These are phyloP conservation scores for Cucurbita maxima DNA, from an alignment of 306 rosid species.

Conservation along the genomic window DNA sequence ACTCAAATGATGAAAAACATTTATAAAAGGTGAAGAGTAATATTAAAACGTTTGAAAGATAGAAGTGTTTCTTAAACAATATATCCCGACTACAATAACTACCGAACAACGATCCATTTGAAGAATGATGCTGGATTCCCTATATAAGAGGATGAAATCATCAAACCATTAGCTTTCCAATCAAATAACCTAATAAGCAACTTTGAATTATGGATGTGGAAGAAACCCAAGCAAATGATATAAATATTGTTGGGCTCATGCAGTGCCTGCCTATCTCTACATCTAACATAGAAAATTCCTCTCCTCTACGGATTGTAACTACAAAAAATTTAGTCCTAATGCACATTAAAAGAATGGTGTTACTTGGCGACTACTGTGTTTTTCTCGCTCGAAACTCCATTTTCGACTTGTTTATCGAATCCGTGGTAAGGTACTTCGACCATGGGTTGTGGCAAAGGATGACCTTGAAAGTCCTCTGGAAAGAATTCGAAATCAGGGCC, in stretches of 20 bases:
- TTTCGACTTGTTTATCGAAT: constrained; percentile 55
- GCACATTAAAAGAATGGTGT: not conserved
- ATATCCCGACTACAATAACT: no score
- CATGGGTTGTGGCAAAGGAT: constrained; percentile 71
- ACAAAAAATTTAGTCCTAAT: constrained; percentile 4
- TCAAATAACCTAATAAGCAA: not conserved
- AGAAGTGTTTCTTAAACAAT: no score
- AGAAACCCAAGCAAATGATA: not conserved
- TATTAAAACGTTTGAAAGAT: no score
- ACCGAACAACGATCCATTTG: no score
- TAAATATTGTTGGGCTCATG: not conserved
- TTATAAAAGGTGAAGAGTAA: no score
- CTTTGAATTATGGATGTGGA: not conserved
- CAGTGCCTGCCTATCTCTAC: not conserved
- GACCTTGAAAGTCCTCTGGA: constrained; percentile 46
- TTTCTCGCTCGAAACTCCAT: constrained; percentile 52
- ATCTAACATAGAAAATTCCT: not conserved
- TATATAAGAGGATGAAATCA: no score
- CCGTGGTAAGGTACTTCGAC: constrained; percentile 71
- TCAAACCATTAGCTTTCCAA: not conserved
- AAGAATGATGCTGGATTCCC: no score
- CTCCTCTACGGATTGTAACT: not conserved
- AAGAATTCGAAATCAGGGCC: constrained; percentile 78
- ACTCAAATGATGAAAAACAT: no score
- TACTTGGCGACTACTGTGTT: constrained; percentile 14